phyloP scores from a whole-genome alignment of 2,329 filamentous ascomycete species.

The Alternaria atra region DNA sequence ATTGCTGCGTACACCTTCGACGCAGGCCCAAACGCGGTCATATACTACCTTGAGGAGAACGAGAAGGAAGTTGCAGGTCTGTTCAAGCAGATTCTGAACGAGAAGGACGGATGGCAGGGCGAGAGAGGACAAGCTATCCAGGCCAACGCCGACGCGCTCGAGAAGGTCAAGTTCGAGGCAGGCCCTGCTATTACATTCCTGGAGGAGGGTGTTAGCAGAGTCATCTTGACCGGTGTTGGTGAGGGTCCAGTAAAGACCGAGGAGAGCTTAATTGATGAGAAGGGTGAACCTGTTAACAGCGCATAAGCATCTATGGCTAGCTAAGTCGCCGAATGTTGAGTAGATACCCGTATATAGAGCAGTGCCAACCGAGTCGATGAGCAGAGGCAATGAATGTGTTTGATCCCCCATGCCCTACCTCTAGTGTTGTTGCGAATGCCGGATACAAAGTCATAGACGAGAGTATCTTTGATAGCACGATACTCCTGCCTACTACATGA shows the following conservation, averaged over 20 bases:
- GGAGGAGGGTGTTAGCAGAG: slow-evolving; percentile 81
- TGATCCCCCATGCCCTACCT: no score
- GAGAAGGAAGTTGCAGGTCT: slow-evolving; percentile 76
- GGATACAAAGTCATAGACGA: no score
- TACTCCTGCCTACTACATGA: no score
- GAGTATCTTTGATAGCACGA: no score
- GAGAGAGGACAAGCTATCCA: slow-evolving; percentile 63
- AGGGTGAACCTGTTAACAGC: slow-evolving; percentile 48
- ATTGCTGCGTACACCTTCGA: slow-evolving; percentile 97
- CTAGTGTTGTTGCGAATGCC: no score
- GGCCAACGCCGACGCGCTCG: slow-evolving; percentile 64
- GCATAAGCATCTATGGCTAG: slow-evolving; percentile 8
- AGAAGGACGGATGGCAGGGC: slow-evolving; percentile 75
- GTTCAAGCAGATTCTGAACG: slow-evolving; percentile 73
- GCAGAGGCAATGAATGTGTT: no score
- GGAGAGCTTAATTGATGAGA: slow-evolving; percentile 76
- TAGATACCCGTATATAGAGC: slow-evolving; percentile 15
- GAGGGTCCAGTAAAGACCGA: slow-evolving; percentile 86
- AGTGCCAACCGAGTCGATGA: background rate
- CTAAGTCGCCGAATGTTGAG: background rate
- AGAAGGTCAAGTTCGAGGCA: slow-evolving; percentile 63
- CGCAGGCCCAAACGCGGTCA: slow-evolving; percentile 93
- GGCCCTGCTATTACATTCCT: slow-evolving; percentile 59
- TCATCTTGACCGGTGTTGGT: slow-evolving; percentile 91
- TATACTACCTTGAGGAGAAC: slow-evolving; percentile 91